These are phyloP conservation scores for Alternaria ethzedia DNA, from an alignment of 2,329 filamentous ascomycete genomes.

Conservation along the genomic window DNA sequence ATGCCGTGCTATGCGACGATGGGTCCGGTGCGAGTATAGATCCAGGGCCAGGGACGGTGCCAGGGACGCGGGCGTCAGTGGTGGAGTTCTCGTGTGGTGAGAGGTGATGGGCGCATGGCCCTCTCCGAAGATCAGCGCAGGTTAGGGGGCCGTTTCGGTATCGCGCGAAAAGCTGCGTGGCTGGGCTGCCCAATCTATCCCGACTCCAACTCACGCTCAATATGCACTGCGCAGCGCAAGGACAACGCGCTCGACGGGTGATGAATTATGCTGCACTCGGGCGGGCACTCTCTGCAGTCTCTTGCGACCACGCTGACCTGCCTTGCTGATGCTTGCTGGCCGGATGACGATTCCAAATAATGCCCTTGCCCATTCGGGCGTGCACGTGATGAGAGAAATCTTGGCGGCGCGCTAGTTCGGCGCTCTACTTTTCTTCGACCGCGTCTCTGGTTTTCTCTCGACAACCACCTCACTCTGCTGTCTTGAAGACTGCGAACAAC, in stretches of 20 bases:
- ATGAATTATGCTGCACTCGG: background rate
- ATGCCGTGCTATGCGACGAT: conserved; percentile 32
- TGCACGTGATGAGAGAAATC: conserved; percentile 10
- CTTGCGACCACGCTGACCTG: background rate
- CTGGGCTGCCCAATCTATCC: conserved; percentile 27
- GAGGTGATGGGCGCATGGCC: conserved; percentile 33
- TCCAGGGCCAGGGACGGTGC: conserved; percentile 32
- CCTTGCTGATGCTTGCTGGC: background rate
- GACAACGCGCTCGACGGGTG: background rate
- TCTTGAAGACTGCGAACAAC: background rate
- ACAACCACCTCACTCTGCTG: background rate
- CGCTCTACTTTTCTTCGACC: conserved; percentile 29
- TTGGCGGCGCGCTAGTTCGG: conserved; percentile 23
- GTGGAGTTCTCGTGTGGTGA: conserved; percentile 32
- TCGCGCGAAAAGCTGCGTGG: conserved; percentile 30
- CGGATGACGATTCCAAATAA: conserved; percentile 18
- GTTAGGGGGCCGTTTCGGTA: conserved; percentile 31
- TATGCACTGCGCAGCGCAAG: background rate
- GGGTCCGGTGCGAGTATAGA: conserved; percentile 33
- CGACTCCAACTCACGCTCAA: conserved; percentile 5
- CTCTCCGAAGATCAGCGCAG: conserved; percentile 28
- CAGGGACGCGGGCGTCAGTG: conserved; percentile 33
- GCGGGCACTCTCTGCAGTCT: background rate
- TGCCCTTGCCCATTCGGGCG: conserved; percentile 8
- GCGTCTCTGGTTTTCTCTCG: conserved; percentile 15